Evolutionary conservation across 1,284 basidiomycete genomes (phyloP).

Genomic region (Hypsizygus ulmarius): DNA sequence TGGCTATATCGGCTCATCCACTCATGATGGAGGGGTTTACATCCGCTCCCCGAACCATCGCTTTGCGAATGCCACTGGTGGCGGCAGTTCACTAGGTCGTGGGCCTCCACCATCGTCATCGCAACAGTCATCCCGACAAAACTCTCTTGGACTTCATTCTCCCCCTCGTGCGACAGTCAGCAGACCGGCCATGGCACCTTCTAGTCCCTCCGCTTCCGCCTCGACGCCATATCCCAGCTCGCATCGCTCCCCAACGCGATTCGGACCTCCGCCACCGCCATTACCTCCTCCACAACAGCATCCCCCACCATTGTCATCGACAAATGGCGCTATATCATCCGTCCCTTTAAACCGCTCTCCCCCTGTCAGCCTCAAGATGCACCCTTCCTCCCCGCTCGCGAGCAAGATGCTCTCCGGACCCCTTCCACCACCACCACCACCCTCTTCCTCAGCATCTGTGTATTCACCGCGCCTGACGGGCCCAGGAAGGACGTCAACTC

Average conservation of each 20-base stretch:
- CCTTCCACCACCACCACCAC: slow-evolving; percentile 8
- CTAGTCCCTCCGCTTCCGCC: slow-evolving; percentile 18
- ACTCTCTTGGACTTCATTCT: slow-evolving; percentile 24
- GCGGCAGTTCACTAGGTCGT: slow-evolving; percentile 17
- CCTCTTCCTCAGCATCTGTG: neutral
- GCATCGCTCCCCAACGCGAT: slow-evolving; percentile 27
- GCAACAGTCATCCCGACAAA: slow-evolving; percentile 21
- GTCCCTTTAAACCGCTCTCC: slow-evolving; percentile 17
- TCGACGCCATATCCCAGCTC: slow-evolving; percentile 13
- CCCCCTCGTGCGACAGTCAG: slow-evolving; percentile 23
- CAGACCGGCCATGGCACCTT: slow-evolving; percentile 20
- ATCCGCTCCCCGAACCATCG: slow-evolving; percentile 32
- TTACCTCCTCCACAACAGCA: slow-evolving; percentile 13
- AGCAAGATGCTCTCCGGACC: slow-evolving; percentile 16
- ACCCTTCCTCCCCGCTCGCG: slow-evolving; percentile 18
- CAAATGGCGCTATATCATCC: neutral
- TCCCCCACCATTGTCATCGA: slow-evolving; percentile 6
- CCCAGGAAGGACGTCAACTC: slow-evolving; percentile 19
- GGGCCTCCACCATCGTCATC: slow-evolving; percentile 15
- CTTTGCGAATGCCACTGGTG: slow-evolving; percentile 22
- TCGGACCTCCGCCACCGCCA: slow-evolving; percentile 22
- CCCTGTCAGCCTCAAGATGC: slow-evolving; percentile 21
- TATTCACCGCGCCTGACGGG: slow-evolving; percentile 17
- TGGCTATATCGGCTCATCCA: slow-evolving; percentile 24
- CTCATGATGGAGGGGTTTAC: slow-evolving; percentile 19